phyloP scores from a whole-genome alignment of 164 flowering plant genomes.

The Nymphaea thermarum region DNA sequence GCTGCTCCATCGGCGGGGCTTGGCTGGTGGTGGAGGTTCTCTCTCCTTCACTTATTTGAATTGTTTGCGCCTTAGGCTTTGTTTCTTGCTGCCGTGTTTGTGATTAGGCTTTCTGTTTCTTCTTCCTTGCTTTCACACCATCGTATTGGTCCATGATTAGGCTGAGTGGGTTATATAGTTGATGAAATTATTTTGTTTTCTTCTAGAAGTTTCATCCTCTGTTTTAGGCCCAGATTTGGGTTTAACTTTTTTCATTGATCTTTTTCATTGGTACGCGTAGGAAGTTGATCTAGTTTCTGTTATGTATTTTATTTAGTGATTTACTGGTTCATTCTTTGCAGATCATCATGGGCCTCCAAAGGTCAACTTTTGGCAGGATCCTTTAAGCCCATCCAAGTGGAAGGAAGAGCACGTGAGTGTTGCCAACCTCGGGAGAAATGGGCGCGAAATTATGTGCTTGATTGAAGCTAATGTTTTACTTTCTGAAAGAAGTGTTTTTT shows the following conservation, averaged over 20 bases:
- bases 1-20: conserved; percentile 58
- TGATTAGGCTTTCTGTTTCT: background rate
- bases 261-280: too few species aligned
- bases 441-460: too few species aligned
- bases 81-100: background rate
- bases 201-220: background rate
- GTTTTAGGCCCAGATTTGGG: background rate
- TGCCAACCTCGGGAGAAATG: background rate
- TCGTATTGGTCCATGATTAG: too few species aligned
- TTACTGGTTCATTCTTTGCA: conserved; percentile 11
- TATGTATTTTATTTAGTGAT: too few species aligned
- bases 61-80: background rate
- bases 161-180: too few species aligned
- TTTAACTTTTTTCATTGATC: too few species aligned
- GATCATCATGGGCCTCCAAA: conserved; percentile 67
- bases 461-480: too few species aligned
- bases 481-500: too few species aligned
- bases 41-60: background rate
- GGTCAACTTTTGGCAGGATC: conserved; percentile 61
- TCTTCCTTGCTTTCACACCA: background rate
- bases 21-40: conserved; percentile 53
- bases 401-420: conserved; percentile 58
- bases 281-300: background rate
- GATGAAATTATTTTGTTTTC: background rate
- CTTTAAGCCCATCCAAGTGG: conserved; percentile 58